Percentiles rank a stretch among this genome's conserved stretches.
Conservation (phyloP, 192 early-diverging fungal species). For the Coemansia sp. region DNA sequence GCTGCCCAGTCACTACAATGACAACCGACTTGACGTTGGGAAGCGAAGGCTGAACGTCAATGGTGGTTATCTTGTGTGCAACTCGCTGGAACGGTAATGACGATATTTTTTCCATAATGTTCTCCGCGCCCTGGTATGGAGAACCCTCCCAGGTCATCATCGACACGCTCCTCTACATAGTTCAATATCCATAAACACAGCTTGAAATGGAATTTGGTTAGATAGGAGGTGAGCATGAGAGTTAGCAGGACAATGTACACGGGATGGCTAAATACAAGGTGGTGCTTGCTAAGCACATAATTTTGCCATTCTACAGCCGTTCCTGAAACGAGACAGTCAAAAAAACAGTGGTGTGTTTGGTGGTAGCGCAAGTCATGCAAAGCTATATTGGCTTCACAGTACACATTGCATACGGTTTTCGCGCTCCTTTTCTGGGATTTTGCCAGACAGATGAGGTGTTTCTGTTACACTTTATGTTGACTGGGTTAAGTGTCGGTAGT, state of each 20-base stretch:
- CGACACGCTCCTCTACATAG: slow-evolving; percentile 67
- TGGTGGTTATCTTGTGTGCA: slow-evolving; percentile 68
- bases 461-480: too few relatives aligned
- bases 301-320: too few relatives aligned
- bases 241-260: not conserved
- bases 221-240: not conserved
- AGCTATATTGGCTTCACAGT: too few relatives aligned
- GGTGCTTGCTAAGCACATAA: not conserved
- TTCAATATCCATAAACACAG: not conserved
- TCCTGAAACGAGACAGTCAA: too few relatives aligned
- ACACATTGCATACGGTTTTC: too few relatives aligned
- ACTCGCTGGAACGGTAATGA: slow-evolving; percentile 76
- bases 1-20: slow-evolving; percentile 84
- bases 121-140: slow-evolving; percentile 58
- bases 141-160: slow-evolving; percentile 87
- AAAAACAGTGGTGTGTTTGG: too few relatives aligned
- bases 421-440: too few relatives aligned
- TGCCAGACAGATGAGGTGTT: too few relatives aligned
- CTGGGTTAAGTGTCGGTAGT: too few relatives aligned
- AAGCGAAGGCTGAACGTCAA: slow-evolving; percentile 78
- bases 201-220: not conserved
- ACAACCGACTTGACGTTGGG: slow-evolving; percentile 64
- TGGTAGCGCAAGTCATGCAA: too few relatives aligned
- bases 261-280: too few relatives aligned
- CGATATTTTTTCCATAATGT: slow-evolving; percentile 77